Conservation (phyloP, 371 early-diverging fungal species). For the Haplosporangium sp. region DNA sequence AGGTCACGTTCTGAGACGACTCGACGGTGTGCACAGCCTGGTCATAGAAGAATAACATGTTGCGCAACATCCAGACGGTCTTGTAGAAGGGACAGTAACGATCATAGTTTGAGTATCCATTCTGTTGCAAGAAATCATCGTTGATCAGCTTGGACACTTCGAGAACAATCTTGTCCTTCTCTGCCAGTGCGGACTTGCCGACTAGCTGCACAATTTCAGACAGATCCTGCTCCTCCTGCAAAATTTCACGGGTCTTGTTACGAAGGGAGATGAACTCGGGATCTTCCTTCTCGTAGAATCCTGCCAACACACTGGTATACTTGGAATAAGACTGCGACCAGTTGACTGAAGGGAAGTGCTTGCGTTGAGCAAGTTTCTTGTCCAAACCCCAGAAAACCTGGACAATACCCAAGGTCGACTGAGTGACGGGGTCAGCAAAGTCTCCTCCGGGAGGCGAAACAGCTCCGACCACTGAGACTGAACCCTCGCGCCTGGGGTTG, state of each 20-base stretch:
- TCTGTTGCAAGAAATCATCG: conserved; percentile 99
- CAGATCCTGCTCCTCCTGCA: conserved; percentile 99
- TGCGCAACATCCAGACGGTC: conserved; percentile 98
- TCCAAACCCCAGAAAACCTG: conserved; percentile 99
- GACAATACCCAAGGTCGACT: conserved; percentile 99
- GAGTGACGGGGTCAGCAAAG: conserved; percentile 99
- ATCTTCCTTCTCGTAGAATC: conserved; percentile 95
- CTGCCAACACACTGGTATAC: conserved; percentile 97
- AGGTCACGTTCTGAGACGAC: conserved; percentile 91
- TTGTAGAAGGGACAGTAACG: conserved; percentile 99
- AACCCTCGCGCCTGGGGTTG: conserved; percentile 94
- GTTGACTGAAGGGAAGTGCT: conserved; percentile 99
- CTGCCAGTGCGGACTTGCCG: conserved; percentile 98
- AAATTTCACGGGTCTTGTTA: conserved; percentile 97
- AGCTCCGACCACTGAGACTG: conserved; percentile 99
- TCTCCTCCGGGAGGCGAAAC: conserved; percentile 99
- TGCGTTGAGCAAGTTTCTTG: conserved; percentile 99
- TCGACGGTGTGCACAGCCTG: conserved; percentile 95
- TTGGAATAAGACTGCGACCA: conserved; percentile 99
- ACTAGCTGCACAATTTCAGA: conserved; percentile 99
- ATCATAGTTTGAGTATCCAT: conserved; percentile 99
- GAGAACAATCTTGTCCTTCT: conserved; percentile 99
- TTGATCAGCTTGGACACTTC: conserved; percentile 99
- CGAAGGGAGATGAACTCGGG: conserved; percentile 94
- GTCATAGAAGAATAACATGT: conserved; percentile 98